These are phyloP conservation scores for Claviceps sp. DNA, from an alignment of 2,329 filamentous ascomycete genomes.

Conservation along the genomic window DNA sequence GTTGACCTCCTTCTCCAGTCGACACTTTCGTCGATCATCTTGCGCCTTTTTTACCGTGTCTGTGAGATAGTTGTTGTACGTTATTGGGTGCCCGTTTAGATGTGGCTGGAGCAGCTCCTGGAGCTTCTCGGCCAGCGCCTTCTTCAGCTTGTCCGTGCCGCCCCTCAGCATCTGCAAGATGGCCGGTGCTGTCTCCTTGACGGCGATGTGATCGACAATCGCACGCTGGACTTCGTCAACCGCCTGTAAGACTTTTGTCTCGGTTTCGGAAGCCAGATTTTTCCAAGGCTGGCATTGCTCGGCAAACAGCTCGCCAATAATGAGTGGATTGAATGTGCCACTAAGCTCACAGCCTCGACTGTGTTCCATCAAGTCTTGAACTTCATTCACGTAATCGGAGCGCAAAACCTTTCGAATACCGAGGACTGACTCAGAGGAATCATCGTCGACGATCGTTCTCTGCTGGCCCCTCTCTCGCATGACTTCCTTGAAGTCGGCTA, in stretches of 20 bases:
- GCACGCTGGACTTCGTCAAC: slow-evolving; percentile 4
- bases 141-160: slow-evolving; percentile 9
- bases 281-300: slow-evolving; percentile 45
- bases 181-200: slow-evolving; percentile 5
- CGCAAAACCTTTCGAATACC: not conserved
- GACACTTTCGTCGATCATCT: not conserved
- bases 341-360: slow-evolving; percentile 37
- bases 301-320: slow-evolving; percentile 45
- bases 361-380: slow-evolving; percentile 11
- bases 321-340: slow-evolving; percentile 44
- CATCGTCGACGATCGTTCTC: slow-evolving; percentile 17
- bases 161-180: slow-evolving; percentile 10
- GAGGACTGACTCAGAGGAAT: not conserved
- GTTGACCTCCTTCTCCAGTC: not conserved
- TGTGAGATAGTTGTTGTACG: slow-evolving; percentile 36
- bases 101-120: slow-evolving; percentile 3
- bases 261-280: slow-evolving; percentile 20
- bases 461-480: slow-evolving; percentile 29
- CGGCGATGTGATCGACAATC: slow-evolving; percentile 7
- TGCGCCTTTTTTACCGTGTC: slow-evolving; percentile 21
- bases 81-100: slow-evolving; percentile 30
- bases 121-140: slow-evolving; percentile 15
- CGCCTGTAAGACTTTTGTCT: slow-evolving; percentile 4
- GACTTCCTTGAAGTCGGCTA: slow-evolving; percentile 26
- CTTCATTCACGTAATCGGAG: slow-evolving; percentile 10